Conservation (phyloP, 192 early-diverging fungal species). For the Coemansia javaensis region DNA sequence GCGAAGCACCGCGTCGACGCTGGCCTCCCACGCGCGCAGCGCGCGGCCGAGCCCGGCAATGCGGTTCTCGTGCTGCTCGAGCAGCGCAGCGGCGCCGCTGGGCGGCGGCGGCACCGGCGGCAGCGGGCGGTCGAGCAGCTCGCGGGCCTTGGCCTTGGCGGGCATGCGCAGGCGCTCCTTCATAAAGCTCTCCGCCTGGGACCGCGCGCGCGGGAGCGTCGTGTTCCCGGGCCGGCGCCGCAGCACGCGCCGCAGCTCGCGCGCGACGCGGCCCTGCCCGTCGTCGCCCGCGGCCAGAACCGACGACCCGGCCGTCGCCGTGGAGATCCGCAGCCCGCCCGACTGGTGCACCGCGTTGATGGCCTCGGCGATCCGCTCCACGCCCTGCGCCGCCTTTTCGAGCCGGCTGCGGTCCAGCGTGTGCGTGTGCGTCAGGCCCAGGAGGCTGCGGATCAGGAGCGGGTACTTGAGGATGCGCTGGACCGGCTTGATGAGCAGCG, state of each 20-base stretch:
- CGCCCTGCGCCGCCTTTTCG: constrained; percentile 32
- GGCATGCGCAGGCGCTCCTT: constrained; percentile 18
- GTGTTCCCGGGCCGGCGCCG: constrained; percentile 33
- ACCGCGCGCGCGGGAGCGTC: constrained; percentile 16
- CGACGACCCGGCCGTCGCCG: constrained; percentile 10
- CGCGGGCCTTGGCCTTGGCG: constrained; percentile 4
- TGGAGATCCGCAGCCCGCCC: constrained; percentile 34
- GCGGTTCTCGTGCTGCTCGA: constrained; percentile 43
- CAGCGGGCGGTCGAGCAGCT: background rate
- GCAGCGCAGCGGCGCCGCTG: constrained; percentile 30
- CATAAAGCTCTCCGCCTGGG: constrained; percentile 14
- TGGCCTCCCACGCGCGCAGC: constrained; percentile 34
- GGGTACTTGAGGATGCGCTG: constrained; percentile 98
- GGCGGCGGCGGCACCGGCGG: constrained; percentile 3
- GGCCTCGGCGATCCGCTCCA: constrained; percentile 42
- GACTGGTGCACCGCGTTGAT: constrained; percentile 35
- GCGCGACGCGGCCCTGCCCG: constrained; percentile 34
- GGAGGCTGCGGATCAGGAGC: constrained; percentile 62
- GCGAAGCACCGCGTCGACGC: constrained; percentile 29
- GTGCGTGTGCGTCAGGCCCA: constrained; percentile 29
- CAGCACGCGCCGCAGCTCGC: constrained; percentile 41
- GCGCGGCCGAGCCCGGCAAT: constrained; percentile 29
- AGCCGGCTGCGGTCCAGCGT: constrained; percentile 32
- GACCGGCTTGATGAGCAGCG: constrained; percentile 92
- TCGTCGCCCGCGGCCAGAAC: constrained; percentile 19